phyloP scores from a whole-genome alignment of 768 basidiomycete species.

The Lactarius evosmus region DNA sequence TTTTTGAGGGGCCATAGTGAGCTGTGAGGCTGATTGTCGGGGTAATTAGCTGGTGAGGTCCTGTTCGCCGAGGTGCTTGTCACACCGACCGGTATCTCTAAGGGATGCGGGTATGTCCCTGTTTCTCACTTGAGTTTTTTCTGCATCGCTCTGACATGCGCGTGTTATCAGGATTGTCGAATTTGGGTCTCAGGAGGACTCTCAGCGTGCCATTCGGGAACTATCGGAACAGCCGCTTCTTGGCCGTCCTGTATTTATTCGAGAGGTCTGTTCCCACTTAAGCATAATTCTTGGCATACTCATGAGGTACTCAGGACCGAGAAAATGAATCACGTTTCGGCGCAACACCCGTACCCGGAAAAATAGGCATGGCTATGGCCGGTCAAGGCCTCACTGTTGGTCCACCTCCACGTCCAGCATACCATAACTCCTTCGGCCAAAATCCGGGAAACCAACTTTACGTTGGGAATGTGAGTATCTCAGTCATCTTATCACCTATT shows the following conservation, averaged over 20 bases:
- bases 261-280: constrained; percentile 62
- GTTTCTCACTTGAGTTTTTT: background rate
- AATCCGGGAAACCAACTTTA: constrained; percentile 92
- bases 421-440: constrained; percentile 67
- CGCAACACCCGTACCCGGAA: constrained; percentile 91
- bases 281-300: constrained; percentile 4
- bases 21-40: constrained; percentile 85
- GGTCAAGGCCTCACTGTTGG: constrained; percentile 79
- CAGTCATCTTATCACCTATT: background rate
- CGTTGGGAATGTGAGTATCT: constrained; percentile 73
- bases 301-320: constrained; percentile 66
- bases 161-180: constrained; percentile 80
- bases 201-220: constrained; percentile 85
- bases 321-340: constrained; percentile 96
- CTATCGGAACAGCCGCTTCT: constrained; percentile 87
- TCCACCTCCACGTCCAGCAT: constrained; percentile 79
- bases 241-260: constrained; percentile 92
- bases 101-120: constrained; percentile 92
- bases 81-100: constrained; percentile 94
- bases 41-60: constrained; percentile 97
- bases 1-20: constrained; percentile 47
- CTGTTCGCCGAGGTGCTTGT: constrained; percentile 99
- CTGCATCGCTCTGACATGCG: constrained; percentile 23
- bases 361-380: constrained; percentile 94
- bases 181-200: constrained; percentile 84